Evolutionary conservation across 2,329 filamentous ascomycete genomes (phyloP), one percentile per base, ranked within the genome.

Genomic region (Hortaea werneckii): DNA sequence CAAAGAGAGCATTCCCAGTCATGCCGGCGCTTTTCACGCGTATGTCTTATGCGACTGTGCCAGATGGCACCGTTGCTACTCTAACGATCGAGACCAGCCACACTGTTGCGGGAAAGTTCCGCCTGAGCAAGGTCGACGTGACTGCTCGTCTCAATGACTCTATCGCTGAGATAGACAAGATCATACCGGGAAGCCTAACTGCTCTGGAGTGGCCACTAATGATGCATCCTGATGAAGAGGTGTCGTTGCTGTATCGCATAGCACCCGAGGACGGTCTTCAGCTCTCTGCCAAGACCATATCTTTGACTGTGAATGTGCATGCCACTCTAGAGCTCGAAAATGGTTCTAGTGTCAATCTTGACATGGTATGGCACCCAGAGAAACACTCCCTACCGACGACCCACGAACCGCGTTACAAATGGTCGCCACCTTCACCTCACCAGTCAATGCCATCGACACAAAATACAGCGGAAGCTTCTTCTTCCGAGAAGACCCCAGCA

Each of bases 11-110:
- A 6, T 74, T 86, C 40, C 77, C 75, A 48, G 75, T 86, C 34
- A 77, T 78, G 43, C 83, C 85, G 6, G 78, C 81, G 3, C 70
- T 87, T 8, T 84, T 87, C 60, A 82, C 83, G 41, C 76, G 84
- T 37, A 77, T 89, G 46, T 75, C 83, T 41, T 87, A 87, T 61
- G 80, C 83, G 4, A 75, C 80, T 49, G 74, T 83, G 6, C 78
- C 58, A 5, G 53, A 56, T 38, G 46, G 48, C 1, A 48, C 54
- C 8, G 46, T 62, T 26, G 58, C 56, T 4, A 60, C 54, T 45
- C 49, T 63, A 8, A 55, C 61, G 42, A 40, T 63, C 9, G 58
- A 63, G 30, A 53, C 54, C 10, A 58, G 56, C 1, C 56, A 51
- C 7, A 38, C 55, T 6, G 50, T 61, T 39, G 48, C 54, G 20